Base-by-base conservation (phyloP, 2,329 filamentous ascomycete genomes). In the Stemphylium vesicarium region DNA sequence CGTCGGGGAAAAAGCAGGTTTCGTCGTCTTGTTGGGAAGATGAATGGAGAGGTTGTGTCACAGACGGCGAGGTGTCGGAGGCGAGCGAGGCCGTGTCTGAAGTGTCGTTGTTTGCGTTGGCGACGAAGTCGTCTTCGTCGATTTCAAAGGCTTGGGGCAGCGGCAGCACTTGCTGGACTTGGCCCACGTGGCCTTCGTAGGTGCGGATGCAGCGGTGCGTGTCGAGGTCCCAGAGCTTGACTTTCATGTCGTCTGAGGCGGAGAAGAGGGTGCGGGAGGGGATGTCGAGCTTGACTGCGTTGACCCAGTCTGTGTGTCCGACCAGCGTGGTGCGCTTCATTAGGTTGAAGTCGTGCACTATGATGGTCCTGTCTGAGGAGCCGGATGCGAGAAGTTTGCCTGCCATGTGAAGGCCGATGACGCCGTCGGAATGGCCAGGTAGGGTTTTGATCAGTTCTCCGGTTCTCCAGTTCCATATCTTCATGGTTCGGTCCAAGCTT, bases 381-480 rank as follows among this genome's bases (percentile, higher is more conserved):
- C 92, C 95, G 0, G 92, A 96, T 0, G 91, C 94, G 15, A 98
- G 82, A 42, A 92, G 87, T 51, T 90, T 90, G 16, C 86, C 88
- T 56, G 93, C 91, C 73, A 96, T 96, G 76, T 98, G 90, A 8
- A 98, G 84, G 18, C 88, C 88, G 60, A 98, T 89, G 22, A 99
- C 90, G 11, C 93, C 93, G 32, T 88, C 88, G 15, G 82, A 85
- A 71, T 98, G 95, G 18, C 89, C 89, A 11, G 85, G 83, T 50
- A 96, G 87, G 0, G 89, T 96, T 43, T 88, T 90, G 52, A 97
- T 83, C 65, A 91, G 92, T 66, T 92, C 86, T 41, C 95, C 95
- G 0, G 92, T 97, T 58, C 90, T 86, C 92, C 93, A 97, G 71
- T 99, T 96, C 95, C 95, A 99, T 31, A 99, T 87, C 72, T 91